A percentile compares a stretch with the other conserved stretches of the same genome.
These are phyloP conservation scores for Phytophthora meadii DNA, from an alignment of 352 stramenopile species.

Conservation along the genomic window DNA sequence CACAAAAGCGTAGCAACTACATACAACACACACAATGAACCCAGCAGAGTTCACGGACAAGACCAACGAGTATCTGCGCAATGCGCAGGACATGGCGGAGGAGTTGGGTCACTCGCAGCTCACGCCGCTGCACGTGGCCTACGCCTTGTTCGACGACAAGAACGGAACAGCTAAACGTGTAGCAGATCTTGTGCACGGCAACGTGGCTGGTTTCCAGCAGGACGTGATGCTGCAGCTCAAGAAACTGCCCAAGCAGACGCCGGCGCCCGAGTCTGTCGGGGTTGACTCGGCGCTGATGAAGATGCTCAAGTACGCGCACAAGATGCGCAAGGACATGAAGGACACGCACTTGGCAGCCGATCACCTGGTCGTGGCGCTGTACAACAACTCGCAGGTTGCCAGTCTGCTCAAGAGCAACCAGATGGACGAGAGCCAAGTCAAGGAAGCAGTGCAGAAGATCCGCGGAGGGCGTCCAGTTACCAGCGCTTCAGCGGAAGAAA, in stretches of 20 bases:
- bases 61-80: slow-evolving; percentile 67
- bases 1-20: slow-evolving; percentile 16
- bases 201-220: slow-evolving; percentile 54
- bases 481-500: slow-evolving; percentile 86
- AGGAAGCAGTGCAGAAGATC: slow-evolving; percentile 65
- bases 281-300: slow-evolving; percentile 75
- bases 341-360: slow-evolving; percentile 84
- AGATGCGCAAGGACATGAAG: slow-evolving; percentile 82
- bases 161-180: slow-evolving; percentile 66
- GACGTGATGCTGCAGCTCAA: slow-evolving; percentile 64
- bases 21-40: slow-evolving; percentile 56
- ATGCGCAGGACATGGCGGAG: slow-evolving; percentile 60
- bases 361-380: slow-evolving; percentile 78
- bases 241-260: slow-evolving; percentile 75
- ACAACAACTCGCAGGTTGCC: slow-evolving; percentile 60
- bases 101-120: slow-evolving; percentile 77
- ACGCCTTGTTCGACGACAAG: slow-evolving; percentile 73
- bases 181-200: slow-evolving; percentile 55
- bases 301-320: slow-evolving; percentile 83
- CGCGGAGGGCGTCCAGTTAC: slow-evolving; percentile 75
- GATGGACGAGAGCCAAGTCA: slow-evolving; percentile 72
- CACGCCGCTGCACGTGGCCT: slow-evolving; percentile 74
- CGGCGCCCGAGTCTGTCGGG: slow-evolving; percentile 66
- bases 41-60: slow-evolving; percentile 85
- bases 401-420: slow-evolving; percentile 71